These are phyloP conservation scores for Priceomyces melissophilus DNA, from an alignment of 805 yeast species.

Conservation along the genomic window DNA sequence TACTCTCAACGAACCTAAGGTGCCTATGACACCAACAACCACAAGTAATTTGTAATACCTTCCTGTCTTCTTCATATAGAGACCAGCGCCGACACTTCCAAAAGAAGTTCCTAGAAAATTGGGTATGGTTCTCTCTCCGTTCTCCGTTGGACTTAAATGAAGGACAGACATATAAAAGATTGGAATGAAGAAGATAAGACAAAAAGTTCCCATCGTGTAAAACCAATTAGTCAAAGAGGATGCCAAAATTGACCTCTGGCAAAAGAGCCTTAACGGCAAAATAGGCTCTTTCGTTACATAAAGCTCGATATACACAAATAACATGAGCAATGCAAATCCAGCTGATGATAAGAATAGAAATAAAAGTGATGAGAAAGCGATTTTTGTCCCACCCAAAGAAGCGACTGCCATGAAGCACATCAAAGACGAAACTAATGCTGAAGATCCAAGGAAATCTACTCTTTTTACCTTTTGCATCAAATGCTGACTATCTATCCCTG, in stretches of 20 bases:
- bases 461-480: slow-evolving; percentile 48
- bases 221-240: slow-evolving; percentile 70
- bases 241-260: slow-evolving; percentile 57
- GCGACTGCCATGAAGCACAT: slow-evolving; percentile 61
- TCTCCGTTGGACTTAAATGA: slow-evolving; percentile 50
- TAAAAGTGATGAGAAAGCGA: slow-evolving; percentile 43
- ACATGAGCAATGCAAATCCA: slow-evolving; percentile 32
- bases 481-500: slow-evolving; percentile 47
- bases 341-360: slow-evolving; percentile 31
- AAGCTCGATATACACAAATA: slow-evolving; percentile 52
- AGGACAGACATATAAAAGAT: slow-evolving; percentile 58
- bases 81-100: slow-evolving; percentile 67
- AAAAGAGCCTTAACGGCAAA: slow-evolving; percentile 58
- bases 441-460: slow-evolving; percentile 67
- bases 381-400: slow-evolving; percentile 59
- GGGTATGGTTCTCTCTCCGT: slow-evolving; percentile 58
- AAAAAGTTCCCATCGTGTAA: slow-evolving; percentile 62
- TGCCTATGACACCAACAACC: slow-evolving; percentile 37
- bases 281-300: slow-evolving; percentile 60
- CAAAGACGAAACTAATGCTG: slow-evolving; percentile 54
- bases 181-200: slow-evolving; percentile 68
- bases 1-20: slow-evolving; percentile 44
- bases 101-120: slow-evolving; percentile 65
- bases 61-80: slow-evolving; percentile 66
- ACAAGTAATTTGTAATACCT: slow-evolving; percentile 51